phyloP scores from a whole-genome alignment of 306 rosid genomes.

The Dalbergia oliveri region DNA sequence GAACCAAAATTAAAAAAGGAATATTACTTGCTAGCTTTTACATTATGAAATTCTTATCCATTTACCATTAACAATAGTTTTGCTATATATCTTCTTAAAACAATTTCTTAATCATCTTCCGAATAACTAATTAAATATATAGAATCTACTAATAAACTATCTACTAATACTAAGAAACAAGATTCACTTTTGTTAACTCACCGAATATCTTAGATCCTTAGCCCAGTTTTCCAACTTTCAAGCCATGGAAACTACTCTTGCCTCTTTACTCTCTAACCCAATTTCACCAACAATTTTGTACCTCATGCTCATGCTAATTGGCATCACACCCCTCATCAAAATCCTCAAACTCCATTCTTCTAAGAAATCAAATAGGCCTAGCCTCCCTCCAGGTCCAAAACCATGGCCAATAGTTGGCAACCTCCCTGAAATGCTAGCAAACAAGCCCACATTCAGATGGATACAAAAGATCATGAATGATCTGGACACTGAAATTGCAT shows the following conservation, averaged over 20 bases:
- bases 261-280: too few relatives aligned
- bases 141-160: too few relatives aligned
- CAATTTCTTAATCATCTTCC: too few relatives aligned
- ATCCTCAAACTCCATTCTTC: background rate
- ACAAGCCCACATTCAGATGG: slow-evolving; percentile 33
- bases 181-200: too few relatives aligned
- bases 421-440: slow-evolving; percentile 26
- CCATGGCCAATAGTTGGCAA: slow-evolving; percentile 43
- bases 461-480: slow-evolving; percentile 46
- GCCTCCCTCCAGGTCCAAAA: slow-evolving; percentile 39
- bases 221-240: background rate
- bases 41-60: too few relatives aligned
- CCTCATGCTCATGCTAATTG: background rate
- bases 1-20: too few relatives aligned
- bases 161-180: too few relatives aligned
- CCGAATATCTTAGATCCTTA: too few relatives aligned
- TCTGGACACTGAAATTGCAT: slow-evolving; percentile 45
- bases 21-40: too few relatives aligned
- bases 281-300: background rate
- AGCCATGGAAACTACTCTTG: background rate
- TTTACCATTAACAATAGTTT: too few relatives aligned
- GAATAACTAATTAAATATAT: too few relatives aligned
- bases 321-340: background rate
- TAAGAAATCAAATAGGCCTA: background rate
- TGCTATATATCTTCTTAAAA: too few relatives aligned